These are phyloP conservation scores for Chrysopogon serrulatus DNA, from an alignment of 176 grass and related monocot species.

Conservation along the genomic window DNA sequence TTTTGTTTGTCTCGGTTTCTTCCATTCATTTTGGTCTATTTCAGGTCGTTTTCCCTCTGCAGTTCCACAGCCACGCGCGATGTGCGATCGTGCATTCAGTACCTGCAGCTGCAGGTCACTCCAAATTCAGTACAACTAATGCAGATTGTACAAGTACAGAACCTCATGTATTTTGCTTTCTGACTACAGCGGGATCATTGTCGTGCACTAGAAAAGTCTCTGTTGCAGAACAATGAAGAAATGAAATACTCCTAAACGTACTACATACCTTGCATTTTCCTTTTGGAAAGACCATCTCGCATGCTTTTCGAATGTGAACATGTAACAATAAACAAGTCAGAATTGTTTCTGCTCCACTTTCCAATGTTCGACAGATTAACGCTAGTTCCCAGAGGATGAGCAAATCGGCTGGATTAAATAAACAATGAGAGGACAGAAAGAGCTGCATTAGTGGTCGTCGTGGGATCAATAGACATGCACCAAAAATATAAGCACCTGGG, in stretches of 20 bases:
- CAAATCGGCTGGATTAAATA: conserved; percentile 3
- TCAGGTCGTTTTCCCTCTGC: not conserved
- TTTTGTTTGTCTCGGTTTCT: not conserved
- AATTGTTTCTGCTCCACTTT: not conserved
- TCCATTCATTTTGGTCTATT: not conserved
- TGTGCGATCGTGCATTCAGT: not conserved
- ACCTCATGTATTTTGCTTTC: not conserved
- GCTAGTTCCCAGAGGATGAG: conserved; percentile 15
- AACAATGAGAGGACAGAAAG: conserved; percentile 27
- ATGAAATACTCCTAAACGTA: not conserved
- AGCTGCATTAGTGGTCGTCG: conserved; percentile 40
- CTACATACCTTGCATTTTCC: no score
- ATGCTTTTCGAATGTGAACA: not conserved
- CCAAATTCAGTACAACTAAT: not conserved
- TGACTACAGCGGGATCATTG: not conserved
- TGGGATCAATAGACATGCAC: conserved; percentile 21
- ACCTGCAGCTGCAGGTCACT: not conserved
- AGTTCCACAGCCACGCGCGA: not conserved
- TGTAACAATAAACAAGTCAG: not conserved
- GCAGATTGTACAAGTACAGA: not conserved
- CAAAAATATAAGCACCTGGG: conserved; percentile 17
- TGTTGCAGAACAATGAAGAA: not conserved
- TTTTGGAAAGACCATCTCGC: not conserved
- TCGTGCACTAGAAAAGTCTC: not conserved
- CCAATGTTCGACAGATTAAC: conserved; percentile 21